Conservation (phyloP, 192 early-diverging fungal genomes). For the Rhizophagus clarus region DNA sequence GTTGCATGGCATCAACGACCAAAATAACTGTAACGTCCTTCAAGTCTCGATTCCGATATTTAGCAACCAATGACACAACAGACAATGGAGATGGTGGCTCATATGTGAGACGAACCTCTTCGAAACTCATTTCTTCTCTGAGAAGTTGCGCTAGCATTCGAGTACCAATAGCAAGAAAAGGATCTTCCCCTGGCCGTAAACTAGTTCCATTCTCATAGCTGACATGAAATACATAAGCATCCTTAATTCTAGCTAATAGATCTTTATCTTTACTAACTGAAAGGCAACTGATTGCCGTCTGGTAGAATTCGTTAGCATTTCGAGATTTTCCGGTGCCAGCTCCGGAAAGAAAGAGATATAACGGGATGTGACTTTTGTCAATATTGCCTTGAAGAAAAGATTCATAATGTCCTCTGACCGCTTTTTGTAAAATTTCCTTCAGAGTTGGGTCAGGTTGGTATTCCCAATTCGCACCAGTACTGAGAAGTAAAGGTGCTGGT, state of each 20-base stretch:
- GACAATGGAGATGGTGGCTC: constrained; percentile 14
- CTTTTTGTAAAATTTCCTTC: constrained; percentile 4
- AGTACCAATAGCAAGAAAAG: constrained; percentile 18
- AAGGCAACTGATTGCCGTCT: constrained; percentile 19
- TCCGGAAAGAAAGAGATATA: constrained; percentile 30
- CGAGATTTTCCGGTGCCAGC: constrained; percentile 34
- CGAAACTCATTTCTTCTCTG: constrained; percentile 11
- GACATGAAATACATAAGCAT: constrained; percentile 25
- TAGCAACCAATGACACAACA: constrained; percentile 23
- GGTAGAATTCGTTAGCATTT: constrained; percentile 27
- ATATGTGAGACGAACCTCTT: neutral
- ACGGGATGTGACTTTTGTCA: neutral
- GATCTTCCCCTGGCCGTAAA: constrained; percentile 1
- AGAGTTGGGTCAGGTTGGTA: constrained; percentile 15
- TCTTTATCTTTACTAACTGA: constrained; percentile 19
- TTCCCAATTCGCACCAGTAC: neutral
- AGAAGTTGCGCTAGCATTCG: constrained; percentile 29
- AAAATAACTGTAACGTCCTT: constrained; percentile 27
- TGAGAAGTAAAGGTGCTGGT: constrained; percentile 9
- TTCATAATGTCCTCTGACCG: neutral
- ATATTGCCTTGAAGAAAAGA: neutral
- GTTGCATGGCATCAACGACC: constrained; percentile 21
- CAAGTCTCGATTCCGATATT: constrained; percentile 17
- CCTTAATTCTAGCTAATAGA: constrained; percentile 8
- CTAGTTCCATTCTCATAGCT: constrained; percentile 20